Conservation (phyloP, 495 filamentous ascomycete genomes). For the Daldinia childiae region DNA sequence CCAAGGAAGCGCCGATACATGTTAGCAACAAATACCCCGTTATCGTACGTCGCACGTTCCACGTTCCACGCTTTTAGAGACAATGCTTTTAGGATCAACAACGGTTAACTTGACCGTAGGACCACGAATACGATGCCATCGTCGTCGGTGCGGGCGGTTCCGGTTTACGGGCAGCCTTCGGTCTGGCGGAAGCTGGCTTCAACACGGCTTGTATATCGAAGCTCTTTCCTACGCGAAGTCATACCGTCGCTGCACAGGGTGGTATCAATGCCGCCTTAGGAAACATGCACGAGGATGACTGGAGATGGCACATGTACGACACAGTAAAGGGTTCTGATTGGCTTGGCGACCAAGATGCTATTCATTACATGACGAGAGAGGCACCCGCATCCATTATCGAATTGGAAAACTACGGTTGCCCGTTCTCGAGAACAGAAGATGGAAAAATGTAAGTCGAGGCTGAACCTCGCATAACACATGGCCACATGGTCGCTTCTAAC, state of each 20-base stretch:
- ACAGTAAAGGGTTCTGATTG: conserved; percentile 99
- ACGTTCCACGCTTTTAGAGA: conserved; percentile 5
- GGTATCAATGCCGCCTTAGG: conserved; percentile 97
- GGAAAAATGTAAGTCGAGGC: conserved; percentile 76
- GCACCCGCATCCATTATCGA: conserved; percentile 92
- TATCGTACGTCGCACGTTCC: conserved; percentile 70
- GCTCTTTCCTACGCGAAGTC: conserved; percentile 93
- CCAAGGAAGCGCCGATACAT: conserved; percentile 87
- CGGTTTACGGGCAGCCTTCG: conserved; percentile 94
- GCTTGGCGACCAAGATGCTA: conserved; percentile 98
- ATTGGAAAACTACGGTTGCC: conserved; percentile 96
- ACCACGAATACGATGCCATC: conserved; percentile 78
- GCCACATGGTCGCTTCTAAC: conserved; percentile 20
- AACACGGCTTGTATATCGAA: conserved; percentile 99
- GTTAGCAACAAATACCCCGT: conserved; percentile 89
- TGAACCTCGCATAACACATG: background rate
- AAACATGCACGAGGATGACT: conserved; percentile 90
- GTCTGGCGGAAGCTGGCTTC: conserved; percentile 96
- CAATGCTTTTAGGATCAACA: background rate
- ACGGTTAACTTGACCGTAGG: conserved; percentile 51
- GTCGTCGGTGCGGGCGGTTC: conserved; percentile 95
- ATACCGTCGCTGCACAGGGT: conserved; percentile 94
- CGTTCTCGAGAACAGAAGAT: conserved; percentile 96
- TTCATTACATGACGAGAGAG: conserved; percentile 99
- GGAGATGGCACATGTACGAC: conserved; percentile 99